Conservation (phyloP, 2,329 filamentous ascomycete genomes). For the Diaporthe citri region DNA sequence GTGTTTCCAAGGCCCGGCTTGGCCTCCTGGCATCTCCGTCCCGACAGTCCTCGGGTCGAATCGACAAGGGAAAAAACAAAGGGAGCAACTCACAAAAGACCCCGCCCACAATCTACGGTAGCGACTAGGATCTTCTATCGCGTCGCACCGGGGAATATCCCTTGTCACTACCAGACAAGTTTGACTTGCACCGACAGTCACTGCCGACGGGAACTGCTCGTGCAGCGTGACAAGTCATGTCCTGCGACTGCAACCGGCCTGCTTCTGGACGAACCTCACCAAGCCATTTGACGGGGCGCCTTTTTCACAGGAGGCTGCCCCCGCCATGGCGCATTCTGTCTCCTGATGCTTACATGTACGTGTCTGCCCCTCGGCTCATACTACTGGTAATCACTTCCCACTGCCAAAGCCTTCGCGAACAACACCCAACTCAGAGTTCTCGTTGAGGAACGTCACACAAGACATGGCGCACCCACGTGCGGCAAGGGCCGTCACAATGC, state of each 20-base stretch:
- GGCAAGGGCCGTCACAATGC: neutral
- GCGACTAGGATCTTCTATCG: slow-evolving; percentile 9
- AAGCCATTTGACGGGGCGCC: neutral
- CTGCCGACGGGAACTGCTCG: slow-evolving; percentile 11
- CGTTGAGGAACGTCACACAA: slow-evolving; percentile 36
- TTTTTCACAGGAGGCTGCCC: neutral
- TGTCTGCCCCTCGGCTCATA: neutral
- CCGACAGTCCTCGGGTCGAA: neutral
- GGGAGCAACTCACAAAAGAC: neutral
- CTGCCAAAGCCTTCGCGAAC: neutral
- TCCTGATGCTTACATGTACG: neutral
- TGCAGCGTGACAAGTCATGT: slow-evolving; percentile 21
- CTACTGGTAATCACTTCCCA: neutral
- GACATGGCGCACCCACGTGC: slow-evolving; percentile 34
- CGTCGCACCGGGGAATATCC: neutral
- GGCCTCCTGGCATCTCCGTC: neutral
- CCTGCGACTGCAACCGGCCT: neutral
- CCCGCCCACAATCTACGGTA: neutral
- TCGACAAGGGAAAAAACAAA: neutral
- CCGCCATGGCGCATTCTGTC: slow-evolving; percentile 6
- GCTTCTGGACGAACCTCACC: neutral
- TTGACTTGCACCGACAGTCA: neutral
- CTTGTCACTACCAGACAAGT: neutral
- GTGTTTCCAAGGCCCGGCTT: neutral
- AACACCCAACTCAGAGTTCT: neutral